These are phyloP conservation scores for Saccharum hybrid DNA, from an alignment of 202 grass and related monocot species.

Conservation along the genomic window DNA sequence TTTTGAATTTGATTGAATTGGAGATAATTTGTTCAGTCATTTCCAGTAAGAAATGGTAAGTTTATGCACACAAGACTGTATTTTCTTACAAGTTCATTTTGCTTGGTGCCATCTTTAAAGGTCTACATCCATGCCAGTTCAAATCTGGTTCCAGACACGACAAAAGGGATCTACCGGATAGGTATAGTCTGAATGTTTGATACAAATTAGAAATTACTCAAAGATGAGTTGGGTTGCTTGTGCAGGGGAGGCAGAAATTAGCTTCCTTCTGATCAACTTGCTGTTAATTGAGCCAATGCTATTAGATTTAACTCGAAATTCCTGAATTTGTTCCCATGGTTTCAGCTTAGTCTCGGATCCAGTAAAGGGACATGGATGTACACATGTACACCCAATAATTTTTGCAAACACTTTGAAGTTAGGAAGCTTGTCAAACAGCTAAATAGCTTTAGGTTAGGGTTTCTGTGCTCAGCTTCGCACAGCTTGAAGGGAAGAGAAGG, in stretches of 20 bases:
- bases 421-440: too few species aligned
- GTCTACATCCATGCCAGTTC: not conserved
- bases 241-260: not conserved
- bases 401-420: too few species aligned
- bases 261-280: not conserved
- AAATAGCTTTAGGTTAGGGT: not conserved
- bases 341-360: not conserved
- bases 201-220: not conserved
- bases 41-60: conserved; percentile 7
- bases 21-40: not conserved
- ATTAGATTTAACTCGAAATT: not conserved
- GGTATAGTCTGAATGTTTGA: not conserved
- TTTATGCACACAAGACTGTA: conserved; percentile 7
- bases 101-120: conserved; percentile 2
- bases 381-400: not conserved
- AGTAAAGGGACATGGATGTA: not conserved
- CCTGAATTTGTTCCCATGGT: conserved; percentile 12
- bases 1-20: conserved; percentile 13
- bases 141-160: not conserved
- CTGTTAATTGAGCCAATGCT: conserved; percentile 1
- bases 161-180: not conserved
- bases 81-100: not conserved
- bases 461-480: not conserved
- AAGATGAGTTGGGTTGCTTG: not conserved
- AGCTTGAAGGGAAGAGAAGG: not conserved